Conservation (phyloP, 306 rosid species). For the Adenanthera pavonina region DNA sequence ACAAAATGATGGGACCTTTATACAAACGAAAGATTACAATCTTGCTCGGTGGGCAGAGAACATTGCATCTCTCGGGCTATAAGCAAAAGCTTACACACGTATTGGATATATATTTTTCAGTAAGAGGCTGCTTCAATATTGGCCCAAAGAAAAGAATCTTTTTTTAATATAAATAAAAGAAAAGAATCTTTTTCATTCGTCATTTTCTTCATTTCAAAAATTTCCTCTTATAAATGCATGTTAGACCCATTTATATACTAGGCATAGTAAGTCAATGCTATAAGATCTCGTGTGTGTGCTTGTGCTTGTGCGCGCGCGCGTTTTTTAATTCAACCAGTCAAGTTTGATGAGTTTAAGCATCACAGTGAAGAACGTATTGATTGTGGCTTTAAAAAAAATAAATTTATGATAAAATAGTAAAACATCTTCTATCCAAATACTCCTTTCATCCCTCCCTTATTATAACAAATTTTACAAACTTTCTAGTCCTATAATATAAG, state of each 20-base stretch:
- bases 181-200: neutral
- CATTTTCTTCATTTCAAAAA: conserved; percentile 11
- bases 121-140: conserved; percentile 22
- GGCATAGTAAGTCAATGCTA: neutral
- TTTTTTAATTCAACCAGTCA: no score
- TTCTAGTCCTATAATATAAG: no score
- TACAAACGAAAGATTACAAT: conserved; percentile 36
- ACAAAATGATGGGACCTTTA: conserved; percentile 26
- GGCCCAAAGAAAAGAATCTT: conserved; percentile 46
- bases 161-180: neutral
- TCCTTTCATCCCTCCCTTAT: no score
- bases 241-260: neutral
- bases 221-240: neutral
- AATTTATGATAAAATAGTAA: no score
- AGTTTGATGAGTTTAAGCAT: neutral
- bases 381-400: no score
- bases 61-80: conserved; percentile 50
- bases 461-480: no score
- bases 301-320: no score
- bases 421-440: no score
- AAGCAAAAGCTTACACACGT: conserved; percentile 42
- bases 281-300: neutral
- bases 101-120: neutral
- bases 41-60: conserved; percentile 54
- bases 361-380: neutral